Conservation (phyloP, 2,329 filamentous ascomycete genomes). For the Teratosphaeria nubilosa region DNA sequence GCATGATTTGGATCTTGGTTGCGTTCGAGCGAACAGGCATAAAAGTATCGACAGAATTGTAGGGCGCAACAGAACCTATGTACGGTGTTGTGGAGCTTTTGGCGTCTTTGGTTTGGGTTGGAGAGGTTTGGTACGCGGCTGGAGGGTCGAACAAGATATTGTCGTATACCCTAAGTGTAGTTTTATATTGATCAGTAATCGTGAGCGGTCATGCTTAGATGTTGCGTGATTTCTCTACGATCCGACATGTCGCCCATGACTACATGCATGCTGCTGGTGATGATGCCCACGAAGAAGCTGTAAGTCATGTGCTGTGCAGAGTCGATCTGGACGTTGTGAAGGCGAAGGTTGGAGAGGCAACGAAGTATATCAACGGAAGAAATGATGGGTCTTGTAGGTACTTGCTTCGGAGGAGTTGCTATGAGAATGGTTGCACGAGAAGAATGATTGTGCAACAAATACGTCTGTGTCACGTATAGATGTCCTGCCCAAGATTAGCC, state of each 20-base stretch:
- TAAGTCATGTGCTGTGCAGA: no score
- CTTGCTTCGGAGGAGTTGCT: no score
- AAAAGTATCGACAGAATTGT: background rate
- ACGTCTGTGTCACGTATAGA: no score
- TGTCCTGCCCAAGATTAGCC: background rate
- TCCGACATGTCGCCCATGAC: background rate
- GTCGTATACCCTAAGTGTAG: background rate
- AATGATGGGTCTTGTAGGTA: no score
- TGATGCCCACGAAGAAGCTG: no score
- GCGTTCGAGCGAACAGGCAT: background rate
- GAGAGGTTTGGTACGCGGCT: background rate
- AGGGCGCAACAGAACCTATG: background rate
- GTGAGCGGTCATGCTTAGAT: background rate
- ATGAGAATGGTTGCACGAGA: no score
- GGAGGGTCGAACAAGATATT: background rate
- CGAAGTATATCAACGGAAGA: no score
- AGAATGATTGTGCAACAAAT: no score
- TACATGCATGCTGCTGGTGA: no score
- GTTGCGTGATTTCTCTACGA: background rate
- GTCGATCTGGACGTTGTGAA: no score
- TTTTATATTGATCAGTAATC: background rate
- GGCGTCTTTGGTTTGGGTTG: background rate
- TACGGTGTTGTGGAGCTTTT: background rate
- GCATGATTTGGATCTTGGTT: background rate
- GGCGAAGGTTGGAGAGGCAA: no score